These are phyloP conservation scores for Eugenia klotzschiana DNA, from an alignment of 441 rosid species.

Conservation along the genomic window DNA sequence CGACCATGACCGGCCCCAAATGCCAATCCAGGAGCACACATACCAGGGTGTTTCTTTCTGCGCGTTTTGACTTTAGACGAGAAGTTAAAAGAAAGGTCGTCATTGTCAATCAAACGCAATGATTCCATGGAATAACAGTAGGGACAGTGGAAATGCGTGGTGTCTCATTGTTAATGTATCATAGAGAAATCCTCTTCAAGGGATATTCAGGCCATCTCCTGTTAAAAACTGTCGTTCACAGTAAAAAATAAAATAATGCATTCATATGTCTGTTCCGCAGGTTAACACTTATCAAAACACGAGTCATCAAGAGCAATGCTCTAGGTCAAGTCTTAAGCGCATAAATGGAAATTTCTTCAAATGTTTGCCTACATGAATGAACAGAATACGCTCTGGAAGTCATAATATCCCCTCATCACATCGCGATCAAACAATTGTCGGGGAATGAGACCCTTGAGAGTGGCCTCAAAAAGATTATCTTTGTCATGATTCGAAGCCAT, in stretches of 20 bases:
- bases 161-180: background rate
- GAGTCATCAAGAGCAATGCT: background rate
- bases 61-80: background rate
- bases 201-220: background rate
- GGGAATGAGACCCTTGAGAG: background rate
- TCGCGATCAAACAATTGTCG: too few species aligned
- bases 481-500: background rate
- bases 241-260: too few species aligned
- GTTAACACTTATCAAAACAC: background rate
- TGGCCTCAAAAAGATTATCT: background rate
- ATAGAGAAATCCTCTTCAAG: background rate
- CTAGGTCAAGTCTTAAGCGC: background rate
- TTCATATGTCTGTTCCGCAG: background rate
- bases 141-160: background rate
- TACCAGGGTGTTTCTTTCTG: background rate
- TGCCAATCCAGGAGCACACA: background rate
- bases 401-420: background rate
- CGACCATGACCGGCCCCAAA: too few species aligned
- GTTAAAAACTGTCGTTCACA: too few species aligned
- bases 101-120: background rate
- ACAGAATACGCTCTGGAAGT: background rate
- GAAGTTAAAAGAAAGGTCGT: background rate
- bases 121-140: background rate
- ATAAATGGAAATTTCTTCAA: background rate
- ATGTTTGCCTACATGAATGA: background rate